Evolutionary conservation across 352 stramenopile species (phyloP), one percentile per base, ranked within the genome.

Genomic region (Blastocystis hominis): DNA sequence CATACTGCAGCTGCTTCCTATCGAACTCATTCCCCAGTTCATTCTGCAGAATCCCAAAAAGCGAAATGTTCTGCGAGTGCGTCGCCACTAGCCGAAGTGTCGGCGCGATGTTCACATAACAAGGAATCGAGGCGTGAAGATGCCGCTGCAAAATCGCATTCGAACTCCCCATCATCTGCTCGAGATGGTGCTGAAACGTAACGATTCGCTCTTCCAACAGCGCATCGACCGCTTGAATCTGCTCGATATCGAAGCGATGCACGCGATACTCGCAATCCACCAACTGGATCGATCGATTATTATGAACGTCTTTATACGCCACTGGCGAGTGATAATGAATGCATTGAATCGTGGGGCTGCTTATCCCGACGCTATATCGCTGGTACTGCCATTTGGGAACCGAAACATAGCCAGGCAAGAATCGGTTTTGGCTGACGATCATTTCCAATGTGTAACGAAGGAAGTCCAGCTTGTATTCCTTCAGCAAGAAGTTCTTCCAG

Each of bases 1-100:
- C 70, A 20, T 62, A 80, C 17, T 80, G 30, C 24, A 80, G 20
- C 70, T 80, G 70, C 13, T 80, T 80, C 24, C 34, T 24, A 38
- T 80, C 70, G 40, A 53, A 80, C 17, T n/a, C 40, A 15, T 80
- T 36, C 0, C 30, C 30, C 47, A 80, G 24, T 7, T 15, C 70
- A n/a, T 59, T n/a, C 2, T 10, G n/a, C 10, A 44, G 63, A 24
- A 80, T 47, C 13, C 70, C 70, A 36, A 64, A 42, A n/a, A 80
- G 38, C 54, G 70, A 34, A 1, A 38, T 50, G 4, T 20, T 47
- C 17, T 42, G 24, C 0, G 24, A 17, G 15, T 20, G 34, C 2
- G n/a, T n/a, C 0, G 38, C 38, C 6, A 80, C 70, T 0, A 80
- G 34, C n/a, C 70, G 70, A n/a, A 80, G 44, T 1, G 70, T 80